These are phyloP conservation scores for Solanum neorickii DNA, from an alignment of 257 asterid species.

Conservation along the genomic window DNA sequence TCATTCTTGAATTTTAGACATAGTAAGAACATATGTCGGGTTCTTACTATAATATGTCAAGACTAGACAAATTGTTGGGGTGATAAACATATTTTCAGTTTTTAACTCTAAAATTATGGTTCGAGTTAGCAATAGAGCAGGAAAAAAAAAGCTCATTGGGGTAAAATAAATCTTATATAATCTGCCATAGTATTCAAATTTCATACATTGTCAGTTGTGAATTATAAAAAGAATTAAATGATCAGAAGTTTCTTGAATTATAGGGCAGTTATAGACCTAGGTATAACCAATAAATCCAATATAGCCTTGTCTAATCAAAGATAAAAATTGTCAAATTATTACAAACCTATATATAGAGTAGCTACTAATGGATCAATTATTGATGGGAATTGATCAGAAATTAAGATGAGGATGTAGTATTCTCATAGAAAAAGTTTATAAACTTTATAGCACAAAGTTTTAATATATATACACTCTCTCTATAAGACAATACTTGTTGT, in stretches of 20 bases:
- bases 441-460: neutral
- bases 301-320: neutral
- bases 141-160: neutral
- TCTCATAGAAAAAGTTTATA: neutral
- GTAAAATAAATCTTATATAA: neutral
- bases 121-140: neutral
- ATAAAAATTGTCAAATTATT: neutral
- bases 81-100: neutral
- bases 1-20: neutral
- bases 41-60: neutral
- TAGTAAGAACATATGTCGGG: neutral
- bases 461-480: neutral
- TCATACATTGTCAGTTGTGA: neutral
- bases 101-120: neutral
- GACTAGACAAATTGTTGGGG: neutral
- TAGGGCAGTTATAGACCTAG: neutral
- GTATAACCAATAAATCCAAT: neutral
- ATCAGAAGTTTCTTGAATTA: neutral
- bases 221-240: neutral
- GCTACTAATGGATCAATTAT: neutral
- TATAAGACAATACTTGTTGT: neutral
- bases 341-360: neutral
- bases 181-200: neutral
- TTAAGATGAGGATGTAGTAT: neutral
- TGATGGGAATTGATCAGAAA: neutral